Conservation (phyloP, 73 alveolate species). For the Paraurostyla sp. region DNA sequence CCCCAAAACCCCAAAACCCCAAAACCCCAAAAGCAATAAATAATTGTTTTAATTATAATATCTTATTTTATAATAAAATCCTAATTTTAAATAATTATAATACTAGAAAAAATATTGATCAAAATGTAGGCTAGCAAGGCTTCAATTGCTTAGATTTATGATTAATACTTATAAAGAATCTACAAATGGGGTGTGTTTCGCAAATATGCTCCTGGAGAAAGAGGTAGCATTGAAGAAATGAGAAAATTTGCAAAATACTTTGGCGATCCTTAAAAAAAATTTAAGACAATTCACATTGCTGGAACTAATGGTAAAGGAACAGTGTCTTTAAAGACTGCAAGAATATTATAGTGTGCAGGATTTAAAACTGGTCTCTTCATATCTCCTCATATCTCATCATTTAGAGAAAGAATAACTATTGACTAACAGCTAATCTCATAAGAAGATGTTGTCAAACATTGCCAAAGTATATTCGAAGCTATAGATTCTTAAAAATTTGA, state of each 20-base stretch:
- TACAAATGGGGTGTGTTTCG: conserved; percentile 37
- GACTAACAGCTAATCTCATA: conserved; percentile 75
- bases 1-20: no score
- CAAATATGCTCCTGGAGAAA: conserved; percentile 34
- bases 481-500: conserved; percentile 67
- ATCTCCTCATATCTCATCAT: conserved; percentile 88
- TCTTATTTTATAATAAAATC: no score
- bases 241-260: background rate
- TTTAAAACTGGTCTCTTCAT: conserved; percentile 83
- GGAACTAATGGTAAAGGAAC: conserved; percentile 98
- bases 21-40: no score
- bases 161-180: conserved; percentile 6
- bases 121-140: no score
- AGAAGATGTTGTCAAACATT: conserved; percentile 64
- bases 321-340: conserved; percentile 80
- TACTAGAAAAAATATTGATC: no score
- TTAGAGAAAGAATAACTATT: conserved; percentile 88
- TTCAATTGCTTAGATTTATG: no score
- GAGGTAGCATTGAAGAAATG: conserved; percentile 32
- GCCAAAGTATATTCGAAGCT: conserved; percentile 37
- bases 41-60: no score
- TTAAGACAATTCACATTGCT: conserved; percentile 84
- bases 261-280: conserved; percentile 39
- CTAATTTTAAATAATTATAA: no score
- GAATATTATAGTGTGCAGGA: conserved; percentile 60